Conservation (phyloP, 495 filamentous ascomycete genomes). For the Daldinia decipiens region DNA sequence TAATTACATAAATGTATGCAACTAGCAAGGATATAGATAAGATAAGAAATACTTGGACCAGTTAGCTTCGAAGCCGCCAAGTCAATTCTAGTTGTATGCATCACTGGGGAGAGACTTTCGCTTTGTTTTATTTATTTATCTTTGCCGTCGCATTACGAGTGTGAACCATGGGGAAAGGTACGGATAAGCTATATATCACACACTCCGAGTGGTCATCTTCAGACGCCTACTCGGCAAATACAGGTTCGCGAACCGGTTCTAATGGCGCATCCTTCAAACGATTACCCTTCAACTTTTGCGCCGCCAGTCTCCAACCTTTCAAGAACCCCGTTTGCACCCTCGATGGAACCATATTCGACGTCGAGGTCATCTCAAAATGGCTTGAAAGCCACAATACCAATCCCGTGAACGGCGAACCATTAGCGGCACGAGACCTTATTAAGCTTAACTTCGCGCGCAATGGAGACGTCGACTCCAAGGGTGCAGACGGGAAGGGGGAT, state of each 20-base stretch:
- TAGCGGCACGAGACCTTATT: constrained; percentile 85
- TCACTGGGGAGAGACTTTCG: constrained; percentile 9
- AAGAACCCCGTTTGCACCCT: constrained; percentile 84
- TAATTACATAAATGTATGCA: constrained; percentile 7
- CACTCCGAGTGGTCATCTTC: constrained; percentile 96
- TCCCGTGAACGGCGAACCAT: constrained; percentile 81
- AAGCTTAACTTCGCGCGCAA: constrained; percentile 93
- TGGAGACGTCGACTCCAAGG: constrained; percentile 66
- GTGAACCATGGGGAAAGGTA: constrained; percentile 60
- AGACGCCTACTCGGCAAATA: constrained; percentile 82
- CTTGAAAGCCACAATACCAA: constrained; percentile 92
- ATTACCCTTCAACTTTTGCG: constrained; percentile 98
- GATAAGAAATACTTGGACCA: constrained; percentile 28
- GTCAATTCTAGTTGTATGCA: not conserved
- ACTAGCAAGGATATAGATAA: constrained; percentile 26
- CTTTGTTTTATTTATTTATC: constrained; percentile 6
- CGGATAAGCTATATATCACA: constrained; percentile 89
- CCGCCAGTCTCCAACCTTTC: constrained; percentile 92
- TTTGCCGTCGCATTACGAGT: constrained; percentile 17
- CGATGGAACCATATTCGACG: constrained; percentile 83
- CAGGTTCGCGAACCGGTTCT: constrained; percentile 61
- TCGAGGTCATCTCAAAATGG: constrained; percentile 89
- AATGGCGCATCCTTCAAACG: constrained; percentile 78
- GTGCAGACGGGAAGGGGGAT: constrained; percentile 69
- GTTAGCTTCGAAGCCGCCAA: constrained; percentile 10